Evolutionary conservation across 192 early-diverging fungal genomes (phyloP), one percentile per base, ranked within the genome.

Genomic region (Cladochytrium replicatum): DNA sequence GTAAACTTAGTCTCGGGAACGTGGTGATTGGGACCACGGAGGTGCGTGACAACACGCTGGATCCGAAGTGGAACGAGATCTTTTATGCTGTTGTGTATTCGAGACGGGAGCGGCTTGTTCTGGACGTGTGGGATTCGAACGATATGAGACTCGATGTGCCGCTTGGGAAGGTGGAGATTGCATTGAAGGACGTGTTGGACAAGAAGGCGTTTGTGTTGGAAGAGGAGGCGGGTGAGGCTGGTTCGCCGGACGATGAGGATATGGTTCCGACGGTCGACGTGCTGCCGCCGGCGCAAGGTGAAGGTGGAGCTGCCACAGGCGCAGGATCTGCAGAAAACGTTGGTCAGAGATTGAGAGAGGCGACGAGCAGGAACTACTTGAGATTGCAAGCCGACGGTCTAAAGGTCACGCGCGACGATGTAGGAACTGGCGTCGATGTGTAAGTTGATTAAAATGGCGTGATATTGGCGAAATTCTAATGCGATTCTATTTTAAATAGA

Each of bases 41-140:
- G 26, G 74, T 82, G 56, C 86, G 89, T 53, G 77, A 85, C 23
- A 83, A 88, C 52, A 82, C 84, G 15, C 57, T 94, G 46, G 79
- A 90, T 44, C 95, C 95, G 1, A 76, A 80, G 25, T 99, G 93
- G 91, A 83, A 93, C 63, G 90, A 93, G 68, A 80, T 78, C 22
- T 76, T 87, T 28, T 92, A 89, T 53, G 72, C 88, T 9, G 82
- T 88, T n/a, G 72, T 84, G 43, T 88, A 84, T 53, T 79, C 84
- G 4, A 60, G 80, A 19, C 70, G 70, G 47, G 87, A 98, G 51
- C 53, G 68, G 19, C 55, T 99, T 29, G 66, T 71, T 7, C 67
- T 95, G 19, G 85, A 89, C 43, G 69, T 85, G 29, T 87, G 82
- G 66, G 95, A 98, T 57, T 94, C 66, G 68, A 93, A 96, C 61